phyloP scores from a whole-genome alignment of 2,329 filamentous ascomycete species.

The Gaeumannomyces tritici region DNA sequence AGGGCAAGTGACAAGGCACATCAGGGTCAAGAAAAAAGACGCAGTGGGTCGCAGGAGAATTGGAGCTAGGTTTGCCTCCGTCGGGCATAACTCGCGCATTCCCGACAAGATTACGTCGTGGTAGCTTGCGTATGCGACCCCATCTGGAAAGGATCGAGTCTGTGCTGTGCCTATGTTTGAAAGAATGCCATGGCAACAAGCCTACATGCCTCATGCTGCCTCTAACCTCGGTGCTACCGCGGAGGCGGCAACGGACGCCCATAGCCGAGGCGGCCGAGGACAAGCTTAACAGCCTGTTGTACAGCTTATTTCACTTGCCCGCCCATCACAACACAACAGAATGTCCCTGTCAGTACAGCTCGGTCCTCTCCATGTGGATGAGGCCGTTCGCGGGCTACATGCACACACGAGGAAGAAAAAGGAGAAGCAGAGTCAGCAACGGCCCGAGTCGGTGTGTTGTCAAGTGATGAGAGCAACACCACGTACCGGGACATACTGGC shows the following conservation, averaged over 20 bases:
- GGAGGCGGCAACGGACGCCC: not conserved
- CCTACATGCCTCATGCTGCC: not conserved
- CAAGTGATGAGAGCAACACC: not conserved
- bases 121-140: not conserved
- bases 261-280: not conserved
- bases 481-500: constrained; percentile 80
- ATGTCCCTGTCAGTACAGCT: constrained; percentile 19
- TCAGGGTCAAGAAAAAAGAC: not conserved
- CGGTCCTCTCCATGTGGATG: constrained; percentile 49
- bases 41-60: constrained; percentile 4
- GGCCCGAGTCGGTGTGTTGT: not conserved
- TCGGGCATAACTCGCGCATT: constrained; percentile 2
- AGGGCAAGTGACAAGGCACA: not conserved
- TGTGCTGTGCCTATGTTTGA: not conserved
- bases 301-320: not conserved
- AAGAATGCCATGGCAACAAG: not conserved
- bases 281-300: not conserved
- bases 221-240: not conserved
- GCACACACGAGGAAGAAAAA: not conserved
- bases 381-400: constrained; percentile 53
- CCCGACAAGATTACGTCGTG: not conserved
- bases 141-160: not conserved
- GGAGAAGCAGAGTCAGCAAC: constrained; percentile 2
- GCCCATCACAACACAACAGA: not conserved
- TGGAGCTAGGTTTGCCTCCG: constrained; percentile 5